Conservation (phyloP, 768 basidiomycete genomes). For the Sporobolomyces pararoseus region DNA sequence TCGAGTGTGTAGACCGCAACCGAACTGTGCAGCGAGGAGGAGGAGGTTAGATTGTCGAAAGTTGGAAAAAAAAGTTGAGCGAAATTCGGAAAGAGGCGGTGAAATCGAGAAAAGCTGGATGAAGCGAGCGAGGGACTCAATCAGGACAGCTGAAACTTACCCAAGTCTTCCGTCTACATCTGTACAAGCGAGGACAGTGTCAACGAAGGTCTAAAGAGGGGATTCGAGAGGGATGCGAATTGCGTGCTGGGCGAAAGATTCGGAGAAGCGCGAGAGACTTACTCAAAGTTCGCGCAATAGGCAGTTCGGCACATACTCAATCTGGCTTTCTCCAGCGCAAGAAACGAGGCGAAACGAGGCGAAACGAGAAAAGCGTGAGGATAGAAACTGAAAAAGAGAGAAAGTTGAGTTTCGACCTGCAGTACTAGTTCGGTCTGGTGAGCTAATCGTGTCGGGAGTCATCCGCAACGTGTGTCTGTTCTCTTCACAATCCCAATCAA, state of each 20-base stretch:
- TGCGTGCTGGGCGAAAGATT: not conserved
- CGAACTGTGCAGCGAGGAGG: conserved; percentile 12
- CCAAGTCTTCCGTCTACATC: conserved; percentile 9
- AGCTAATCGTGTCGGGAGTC: no score
- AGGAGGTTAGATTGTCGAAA: not conserved
- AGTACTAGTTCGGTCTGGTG: no score
- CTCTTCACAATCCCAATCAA: no score
- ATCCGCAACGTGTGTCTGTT: no score
- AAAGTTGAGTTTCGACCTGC: no score
- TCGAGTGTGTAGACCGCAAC: conserved; percentile 8
- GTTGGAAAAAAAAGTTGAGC: conserved; percentile 10
- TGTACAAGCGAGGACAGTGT: not conserved
- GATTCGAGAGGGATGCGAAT: not conserved
- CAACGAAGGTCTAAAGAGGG: no score
- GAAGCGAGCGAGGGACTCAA: not conserved
- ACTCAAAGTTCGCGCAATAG: conserved; percentile 9
- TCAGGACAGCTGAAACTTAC: not conserved
- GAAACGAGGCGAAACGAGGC: not conserved
- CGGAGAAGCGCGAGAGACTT: not conserved
- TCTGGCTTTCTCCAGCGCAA: not conserved
- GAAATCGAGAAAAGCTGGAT: not conserved
- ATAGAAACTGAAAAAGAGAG: no score
- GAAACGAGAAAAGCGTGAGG: not conserved
- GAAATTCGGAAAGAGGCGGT: no score
- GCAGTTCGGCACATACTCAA: not conserved